A percentile compares a stretch with the other conserved stretches of the same genome.
These are phyloP conservation scores for Tetrahymena thermophila DNA, from an alignment of 73 alveolate genomes.

Conservation along the genomic window DNA sequence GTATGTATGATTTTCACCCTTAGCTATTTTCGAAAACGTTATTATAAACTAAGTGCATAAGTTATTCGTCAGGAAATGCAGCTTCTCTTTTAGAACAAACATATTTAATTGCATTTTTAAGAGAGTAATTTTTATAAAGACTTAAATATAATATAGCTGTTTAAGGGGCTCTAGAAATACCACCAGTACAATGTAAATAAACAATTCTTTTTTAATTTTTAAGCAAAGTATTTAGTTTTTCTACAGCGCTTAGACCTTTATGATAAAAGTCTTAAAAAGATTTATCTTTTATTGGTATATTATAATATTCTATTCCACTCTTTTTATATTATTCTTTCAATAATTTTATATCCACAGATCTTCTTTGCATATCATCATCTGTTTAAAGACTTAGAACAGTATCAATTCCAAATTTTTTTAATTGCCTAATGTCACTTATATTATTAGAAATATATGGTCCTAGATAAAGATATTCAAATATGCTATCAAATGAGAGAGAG, in stretches of 20 bases:
- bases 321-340: background rate
- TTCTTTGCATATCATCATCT: background rate
- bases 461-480: background rate
- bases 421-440: background rate
- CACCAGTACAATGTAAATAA: conserved; percentile 76
- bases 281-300: background rate
- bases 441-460: background rate
- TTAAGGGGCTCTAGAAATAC: conserved; percentile 72
- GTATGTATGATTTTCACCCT: background rate
- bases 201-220: conserved; percentile 22
- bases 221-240: background rate
- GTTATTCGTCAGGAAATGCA: background rate
- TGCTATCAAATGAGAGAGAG: background rate
- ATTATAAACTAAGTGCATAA: background rate
- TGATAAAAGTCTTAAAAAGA: background rate
- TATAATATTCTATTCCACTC: background rate
- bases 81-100: background rate
- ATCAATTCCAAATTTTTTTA: background rate
- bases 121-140: background rate
- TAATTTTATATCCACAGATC: background rate
- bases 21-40: background rate
- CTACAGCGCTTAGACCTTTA: background rate
- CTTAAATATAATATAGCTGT: conserved; percentile 53
- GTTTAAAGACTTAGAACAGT: background rate
- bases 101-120: background rate